Conservation (phyloP, 2,329 filamentous ascomycete genomes). For the Parastagonospora nodorum region DNA sequence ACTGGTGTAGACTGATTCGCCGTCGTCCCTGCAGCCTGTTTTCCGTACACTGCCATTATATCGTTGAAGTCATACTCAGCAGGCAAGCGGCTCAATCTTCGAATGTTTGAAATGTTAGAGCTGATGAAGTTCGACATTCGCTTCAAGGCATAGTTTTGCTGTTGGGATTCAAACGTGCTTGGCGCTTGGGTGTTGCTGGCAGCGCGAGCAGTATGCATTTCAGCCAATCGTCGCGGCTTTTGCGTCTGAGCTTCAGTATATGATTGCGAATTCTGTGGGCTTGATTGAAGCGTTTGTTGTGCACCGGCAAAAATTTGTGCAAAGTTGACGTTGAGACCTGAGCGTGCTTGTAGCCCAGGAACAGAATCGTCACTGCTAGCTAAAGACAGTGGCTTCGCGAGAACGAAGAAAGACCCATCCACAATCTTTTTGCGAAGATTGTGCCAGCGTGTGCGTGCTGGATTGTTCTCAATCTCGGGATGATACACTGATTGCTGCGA, state of each 20-base stretch:
- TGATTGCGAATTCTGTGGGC: constrained; percentile 1
- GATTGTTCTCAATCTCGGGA: constrained; percentile 59
- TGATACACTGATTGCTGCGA: constrained; percentile 56
- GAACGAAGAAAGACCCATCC: constrained; percentile 59
- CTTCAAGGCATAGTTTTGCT: constrained; percentile 15
- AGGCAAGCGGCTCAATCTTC: constrained; percentile 18
- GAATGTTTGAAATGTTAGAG: constrained; percentile 24
- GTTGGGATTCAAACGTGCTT: constrained; percentile 19
- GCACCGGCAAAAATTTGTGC: constrained; percentile 21
- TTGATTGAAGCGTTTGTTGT: constrained; percentile 17
- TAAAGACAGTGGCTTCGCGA: constrained; percentile 37
- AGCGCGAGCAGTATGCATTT: constrained; percentile 22
- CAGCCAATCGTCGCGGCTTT: constrained; percentile 14
- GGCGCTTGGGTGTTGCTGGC: constrained; percentile 10
- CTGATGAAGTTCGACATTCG: constrained; percentile 23
- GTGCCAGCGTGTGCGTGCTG: constrained; percentile 58
- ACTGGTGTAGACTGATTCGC: not conserved
- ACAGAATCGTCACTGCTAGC: constrained; percentile 3
- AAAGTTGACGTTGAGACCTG: constrained; percentile 15
- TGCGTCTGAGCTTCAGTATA: not conserved
- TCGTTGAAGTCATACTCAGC: constrained; percentile 20
- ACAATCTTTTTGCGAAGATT: constrained; percentile 55
- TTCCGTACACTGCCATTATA: constrained; percentile 24
- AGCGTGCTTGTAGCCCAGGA: constrained; percentile 2
- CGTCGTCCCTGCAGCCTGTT: constrained; percentile 3